A percentile compares a stretch with the other conserved stretches of the same genome.
phyloP scores from a whole-genome alignment of 2,329 filamentous ascomycete species.

The Exophiala aquamarina region DNA sequence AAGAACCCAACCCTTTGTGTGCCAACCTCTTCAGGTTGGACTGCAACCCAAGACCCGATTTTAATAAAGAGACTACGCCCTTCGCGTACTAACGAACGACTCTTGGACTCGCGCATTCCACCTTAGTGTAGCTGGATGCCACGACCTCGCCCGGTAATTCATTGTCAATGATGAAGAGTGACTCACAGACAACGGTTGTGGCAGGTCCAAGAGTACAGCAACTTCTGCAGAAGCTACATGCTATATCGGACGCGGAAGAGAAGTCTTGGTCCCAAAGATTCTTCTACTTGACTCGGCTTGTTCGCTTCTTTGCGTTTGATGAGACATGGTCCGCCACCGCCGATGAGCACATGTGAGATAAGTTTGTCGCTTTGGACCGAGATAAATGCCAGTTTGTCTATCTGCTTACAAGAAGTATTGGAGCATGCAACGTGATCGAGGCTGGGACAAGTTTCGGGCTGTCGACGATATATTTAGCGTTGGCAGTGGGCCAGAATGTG shows the following conservation, averaged over 20 bases:
- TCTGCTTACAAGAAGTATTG: conserved; percentile 32
- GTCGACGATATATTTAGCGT: conserved; percentile 44
- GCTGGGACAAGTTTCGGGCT: conserved; percentile 44
- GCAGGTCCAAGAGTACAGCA: conserved; percentile 7
- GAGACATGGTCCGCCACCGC: neutral
- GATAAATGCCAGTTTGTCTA: conserved; percentile 43
- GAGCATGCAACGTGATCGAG: conserved; percentile 39
- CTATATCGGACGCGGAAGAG: conserved; percentile 9
- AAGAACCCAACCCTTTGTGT: conserved; percentile 9
- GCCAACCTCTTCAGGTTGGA: conserved; percentile 2
- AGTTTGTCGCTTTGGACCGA: conserved; percentile 42
- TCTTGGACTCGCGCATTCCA: conserved; percentile 9
- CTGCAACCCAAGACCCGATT: conserved; percentile 6
- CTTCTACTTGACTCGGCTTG: conserved; percentile 14
- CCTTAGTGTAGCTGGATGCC: conserved; percentile 7
- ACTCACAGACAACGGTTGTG: conserved; percentile 9
- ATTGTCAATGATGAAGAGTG: conserved; percentile 3
- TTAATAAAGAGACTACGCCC: conserved; percentile 7
- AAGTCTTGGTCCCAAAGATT: conserved; percentile 13
- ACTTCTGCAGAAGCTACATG: conserved; percentile 11
- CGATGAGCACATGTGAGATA: conserved; percentile 32
- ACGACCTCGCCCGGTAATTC: neutral
- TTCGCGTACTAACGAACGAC: conserved; percentile 9
- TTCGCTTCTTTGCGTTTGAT: conserved; percentile 12
- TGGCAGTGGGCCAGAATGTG: conserved; percentile 33